Base-by-base conservation (phyloP, 371 early-diverging fungal species). In the Rhizopus stolonifer region DNA sequence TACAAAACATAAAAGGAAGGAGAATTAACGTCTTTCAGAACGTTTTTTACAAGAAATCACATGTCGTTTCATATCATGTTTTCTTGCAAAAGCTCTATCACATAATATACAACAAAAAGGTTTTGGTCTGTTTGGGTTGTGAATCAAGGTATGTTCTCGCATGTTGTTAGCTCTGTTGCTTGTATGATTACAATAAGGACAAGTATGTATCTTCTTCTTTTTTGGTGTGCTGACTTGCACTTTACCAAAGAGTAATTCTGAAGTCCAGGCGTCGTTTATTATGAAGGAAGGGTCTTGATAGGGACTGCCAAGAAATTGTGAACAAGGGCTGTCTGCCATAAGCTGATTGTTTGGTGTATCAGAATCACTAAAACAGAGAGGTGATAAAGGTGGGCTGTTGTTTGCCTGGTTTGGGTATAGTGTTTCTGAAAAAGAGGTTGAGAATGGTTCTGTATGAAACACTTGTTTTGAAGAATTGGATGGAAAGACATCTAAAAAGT, bases 1-100 rank as follows among this genome's bases (percentile, higher is more conserved):
- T n/a, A n/a, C n/a, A n/a, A n/a, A n/a, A n/a, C n/a, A n/a, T n/a
- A n/a, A n/a, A n/a, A n/a, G n/a, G n/a, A n/a, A n/a, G n/a, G n/a
- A n/a, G n/a, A n/a, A n/a, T n/a, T n/a, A n/a, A n/a, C n/a, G n/a
- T n/a, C n/a, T n/a, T n/a, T n/a, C n/a, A n/a, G n/a, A n/a, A n/a
- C 29, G 29, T 29, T 11, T 29, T 29, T 29, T 29, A 69, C 93
- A 94, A 65, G 93, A 91, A 58, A 98, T 92, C 77, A 95, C 88
- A 19, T 87, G 87, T 24, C 87, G 79, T 44, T 75, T 75, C 59
- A 85, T 66, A 46, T 87, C 87, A 46, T 83, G 81, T 46, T 82
- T 83, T 36, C 85, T 71, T 8, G 84, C 77, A 65, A 87, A 87
- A 10, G 69, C 36, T 57, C 72, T 79, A 32, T 40, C 31, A 52